A percentile compares a stretch with the other conserved stretches of the same genome.
Conservation (phyloP, 2,329 filamentous ascomycete species). For the Fusarium sacchari region DNA sequence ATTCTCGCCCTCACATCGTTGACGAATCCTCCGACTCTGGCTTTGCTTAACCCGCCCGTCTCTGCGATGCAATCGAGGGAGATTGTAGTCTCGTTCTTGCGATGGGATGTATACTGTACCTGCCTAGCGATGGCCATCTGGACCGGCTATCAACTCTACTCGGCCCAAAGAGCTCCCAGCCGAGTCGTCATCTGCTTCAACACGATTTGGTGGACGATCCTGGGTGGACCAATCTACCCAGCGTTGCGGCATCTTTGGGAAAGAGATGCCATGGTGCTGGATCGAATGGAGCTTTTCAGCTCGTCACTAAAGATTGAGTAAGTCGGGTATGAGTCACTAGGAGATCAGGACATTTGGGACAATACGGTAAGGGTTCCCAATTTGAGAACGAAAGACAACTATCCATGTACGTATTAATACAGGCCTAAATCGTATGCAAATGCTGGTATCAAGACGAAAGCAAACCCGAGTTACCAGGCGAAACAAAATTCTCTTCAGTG, state of each 20-base stretch:
- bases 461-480: background rate
- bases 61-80: constrained; percentile 3
- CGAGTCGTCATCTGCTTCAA: background rate
- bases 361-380: background rate
- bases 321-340: background rate
- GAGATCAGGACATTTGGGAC: background rate
- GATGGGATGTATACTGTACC: constrained; percentile 38
- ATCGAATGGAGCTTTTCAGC: background rate
- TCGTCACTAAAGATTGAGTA: constrained; percentile 5
- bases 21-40: constrained; percentile 20
- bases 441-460: constrained; percentile 12
- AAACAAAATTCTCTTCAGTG: background rate
- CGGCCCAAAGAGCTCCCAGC: background rate
- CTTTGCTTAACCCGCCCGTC: constrained; percentile 17
- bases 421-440: background rate
- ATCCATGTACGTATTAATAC: background rate
- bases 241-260: constrained; percentile 32
- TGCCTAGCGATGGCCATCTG: constrained; percentile 29
- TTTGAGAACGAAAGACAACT: background rate
- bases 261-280: constrained; percentile 17
- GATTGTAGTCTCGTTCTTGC: constrained; percentile 33
- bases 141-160: constrained; percentile 22
- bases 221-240: constrained; percentile 32
- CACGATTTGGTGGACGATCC: background rate
- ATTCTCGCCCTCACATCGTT: constrained; percentile 30